These are phyloP conservation scores for Lactifluus volemus DNA, from an alignment of 768 basidiomycete species.

Conservation along the genomic window DNA sequence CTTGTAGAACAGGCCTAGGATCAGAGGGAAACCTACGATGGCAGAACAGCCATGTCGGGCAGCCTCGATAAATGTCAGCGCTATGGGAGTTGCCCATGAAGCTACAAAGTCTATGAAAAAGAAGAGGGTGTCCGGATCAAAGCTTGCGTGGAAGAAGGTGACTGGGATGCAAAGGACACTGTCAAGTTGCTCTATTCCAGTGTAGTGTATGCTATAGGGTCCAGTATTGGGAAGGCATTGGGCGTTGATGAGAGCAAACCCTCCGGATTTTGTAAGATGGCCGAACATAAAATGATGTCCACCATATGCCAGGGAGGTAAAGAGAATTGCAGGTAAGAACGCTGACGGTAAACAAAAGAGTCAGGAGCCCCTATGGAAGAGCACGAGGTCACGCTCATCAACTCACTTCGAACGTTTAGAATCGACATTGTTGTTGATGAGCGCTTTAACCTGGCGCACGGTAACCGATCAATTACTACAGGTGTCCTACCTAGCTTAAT, in stretches of 20 bases:
- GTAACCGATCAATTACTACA: too few relatives aligned
- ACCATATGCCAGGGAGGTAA: slow-evolving; percentile 2
- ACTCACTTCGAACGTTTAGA: slow-evolving; percentile 2
- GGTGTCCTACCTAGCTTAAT: too few relatives aligned
- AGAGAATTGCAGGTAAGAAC: slow-evolving; percentile 11
- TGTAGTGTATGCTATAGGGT: slow-evolving; percentile 10
- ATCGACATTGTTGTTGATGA: not conserved
- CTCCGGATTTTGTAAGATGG: slow-evolving; percentile 15
- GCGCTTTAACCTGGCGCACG: too few relatives aligned
- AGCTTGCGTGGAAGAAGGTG: slow-evolving; percentile 12
- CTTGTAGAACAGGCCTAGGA: slow-evolving; percentile 11
- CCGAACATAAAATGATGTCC: slow-evolving; percentile 8
- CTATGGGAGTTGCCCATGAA: slow-evolving; percentile 4
- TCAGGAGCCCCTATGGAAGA: too few relatives aligned
- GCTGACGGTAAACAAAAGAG: not conserved
- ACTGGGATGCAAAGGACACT: slow-evolving; percentile 7
- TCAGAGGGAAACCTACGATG: slow-evolving; percentile 1
- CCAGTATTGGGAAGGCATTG: slow-evolving; percentile 16
- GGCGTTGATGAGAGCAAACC: not conserved
- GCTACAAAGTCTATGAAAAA: slow-evolving; percentile 4
- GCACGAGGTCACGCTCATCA: too few relatives aligned
- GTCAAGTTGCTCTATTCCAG: slow-evolving; percentile 3
- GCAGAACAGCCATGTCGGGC: slow-evolving; percentile 3
- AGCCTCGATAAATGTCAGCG: slow-evolving; percentile 16
- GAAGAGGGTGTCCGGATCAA: not conserved